Conservation (phyloP, 805 yeast genomes). For the Candida piceae region DNA sequence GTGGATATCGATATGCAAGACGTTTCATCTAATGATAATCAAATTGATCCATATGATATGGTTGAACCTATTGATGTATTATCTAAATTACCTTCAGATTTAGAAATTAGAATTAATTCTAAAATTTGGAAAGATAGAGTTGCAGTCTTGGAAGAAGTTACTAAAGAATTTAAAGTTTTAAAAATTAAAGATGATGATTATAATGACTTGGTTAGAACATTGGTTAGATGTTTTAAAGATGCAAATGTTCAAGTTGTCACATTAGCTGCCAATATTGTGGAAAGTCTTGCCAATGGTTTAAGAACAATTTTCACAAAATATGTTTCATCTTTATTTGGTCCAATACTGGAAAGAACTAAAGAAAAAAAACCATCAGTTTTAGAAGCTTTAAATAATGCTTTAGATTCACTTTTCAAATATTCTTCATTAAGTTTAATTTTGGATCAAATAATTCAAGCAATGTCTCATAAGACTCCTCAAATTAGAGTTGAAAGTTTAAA, state of each 20-base stretch:
- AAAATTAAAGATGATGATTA: constrained; percentile 59
- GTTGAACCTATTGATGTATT: constrained; percentile 67
- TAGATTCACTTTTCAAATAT: constrained; percentile 56
- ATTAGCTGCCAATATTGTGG: constrained; percentile 64
- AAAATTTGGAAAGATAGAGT: constrained; percentile 90
- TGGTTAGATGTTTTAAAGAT: constrained; percentile 77
- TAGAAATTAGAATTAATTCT: constrained; percentile 49
- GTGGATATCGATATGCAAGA: constrained; percentile 37
- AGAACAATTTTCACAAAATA: constrained; percentile 52
- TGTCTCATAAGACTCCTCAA: constrained; percentile 80
- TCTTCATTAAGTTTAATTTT: constrained; percentile 51
- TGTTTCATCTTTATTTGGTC: constrained; percentile 45
- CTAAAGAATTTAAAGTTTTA: constrained; percentile 47
- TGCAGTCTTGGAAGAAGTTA: constrained; percentile 68
- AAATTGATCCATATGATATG: constrained; percentile 64
- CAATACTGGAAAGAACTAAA: constrained; percentile 76
- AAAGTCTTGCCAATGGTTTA: constrained; percentile 61
- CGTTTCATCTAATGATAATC: constrained; percentile 17
- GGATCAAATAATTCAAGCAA: constrained; percentile 52
- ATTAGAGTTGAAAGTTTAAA: constrained; percentile 66
- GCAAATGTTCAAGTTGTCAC: constrained; percentile 86
- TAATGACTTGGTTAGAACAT: constrained; percentile 49
- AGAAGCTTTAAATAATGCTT: constrained; percentile 61
- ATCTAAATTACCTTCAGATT: constrained; percentile 59
- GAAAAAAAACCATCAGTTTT: constrained; percentile 80